Evolutionary conservation across 345 rosid genomes (phyloP).

Genomic region (Ceriops decandra): DNA sequence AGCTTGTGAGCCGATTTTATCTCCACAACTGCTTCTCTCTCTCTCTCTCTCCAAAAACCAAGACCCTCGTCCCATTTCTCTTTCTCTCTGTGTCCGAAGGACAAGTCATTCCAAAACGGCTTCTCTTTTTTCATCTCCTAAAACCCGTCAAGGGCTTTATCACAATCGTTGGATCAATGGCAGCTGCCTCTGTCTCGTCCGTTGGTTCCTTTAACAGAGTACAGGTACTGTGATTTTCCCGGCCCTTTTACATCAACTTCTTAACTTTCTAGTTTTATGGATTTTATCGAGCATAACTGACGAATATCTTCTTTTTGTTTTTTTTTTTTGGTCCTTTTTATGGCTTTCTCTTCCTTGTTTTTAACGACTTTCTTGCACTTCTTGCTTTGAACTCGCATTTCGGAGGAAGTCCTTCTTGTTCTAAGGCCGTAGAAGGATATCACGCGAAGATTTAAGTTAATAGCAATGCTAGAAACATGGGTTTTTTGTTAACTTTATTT

Average conservation of each 20-base stretch:
- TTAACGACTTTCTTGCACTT: conserved; percentile 15
- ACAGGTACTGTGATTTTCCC: conserved; percentile 35
- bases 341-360: background rate
- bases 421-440: background rate
- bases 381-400: background rate
- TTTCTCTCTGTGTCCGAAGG: background rate
- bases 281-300: conserved; percentile 11
- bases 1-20: conserved; percentile 9
- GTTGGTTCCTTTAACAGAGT: conserved; percentile 33
- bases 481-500: background rate
- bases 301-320: background rate
- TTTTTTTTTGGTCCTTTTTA: background rate
- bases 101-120: conserved; percentile 8
- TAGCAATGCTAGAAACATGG: background rate
- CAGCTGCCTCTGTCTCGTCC: conserved; percentile 34
- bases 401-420: background rate
- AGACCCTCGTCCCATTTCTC: background rate
- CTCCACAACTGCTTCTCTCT: background rate
- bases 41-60: conserved; percentile 3
- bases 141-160: background rate
- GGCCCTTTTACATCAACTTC: conserved; percentile 1
- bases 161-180: conserved; percentile 31
- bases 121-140: conserved; percentile 16
- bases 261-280: background rate
- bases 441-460: no score